Evolutionary conservation across 164 flowering plant species (phyloP), one percentile per base, ranked within the genome.

Genomic region (Nelumbo lutea): DNA sequence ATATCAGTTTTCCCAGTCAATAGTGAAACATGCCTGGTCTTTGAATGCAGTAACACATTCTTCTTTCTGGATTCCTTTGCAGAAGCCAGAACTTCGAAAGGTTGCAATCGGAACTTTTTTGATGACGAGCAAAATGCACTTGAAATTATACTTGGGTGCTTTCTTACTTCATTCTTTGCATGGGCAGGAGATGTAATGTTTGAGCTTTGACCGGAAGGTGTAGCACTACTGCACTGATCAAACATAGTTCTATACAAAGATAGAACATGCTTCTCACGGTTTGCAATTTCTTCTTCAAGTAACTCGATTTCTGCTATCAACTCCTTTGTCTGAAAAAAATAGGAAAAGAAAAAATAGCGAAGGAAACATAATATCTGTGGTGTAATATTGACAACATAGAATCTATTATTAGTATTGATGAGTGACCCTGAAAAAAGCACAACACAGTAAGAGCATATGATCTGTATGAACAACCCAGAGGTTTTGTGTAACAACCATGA

Each of bases 281-380:
- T 90, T 58, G 96, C 83, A 66, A 90, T 91, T 79, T 92, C 98
- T 80, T 89, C 86, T 76, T 93, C 98, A 59, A 93, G 91, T 66
- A 82, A 77, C 64, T 92, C 95, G 68, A 93, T 90, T 79, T 93
- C 98, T 9, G 86, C 66, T 62, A 92, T 84, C 73, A 92, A 72
- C 76, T 92, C 96, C 78, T 79, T 87, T 60, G 94, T 82, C 96
- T 92, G 79, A 56, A 53, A 73, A 68, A 27, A 27, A 27, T 27
- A 27, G 27, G 27, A 27, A 27, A 27, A 27, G 27, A 27, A 27
- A 27, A 27, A 27, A 27, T 27, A 27, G 27, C 27, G 27, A 27
- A 27, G 27, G 27, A 27, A 27, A 27, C 27, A 27, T 27, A 27
- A 27, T 0, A 27, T 27, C 27, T 27, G 27, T 27, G 27, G 27